Base-by-base conservation (phyloP, 1,284 basidiomycete genomes). In the Cryptococcus sp. region DNA sequence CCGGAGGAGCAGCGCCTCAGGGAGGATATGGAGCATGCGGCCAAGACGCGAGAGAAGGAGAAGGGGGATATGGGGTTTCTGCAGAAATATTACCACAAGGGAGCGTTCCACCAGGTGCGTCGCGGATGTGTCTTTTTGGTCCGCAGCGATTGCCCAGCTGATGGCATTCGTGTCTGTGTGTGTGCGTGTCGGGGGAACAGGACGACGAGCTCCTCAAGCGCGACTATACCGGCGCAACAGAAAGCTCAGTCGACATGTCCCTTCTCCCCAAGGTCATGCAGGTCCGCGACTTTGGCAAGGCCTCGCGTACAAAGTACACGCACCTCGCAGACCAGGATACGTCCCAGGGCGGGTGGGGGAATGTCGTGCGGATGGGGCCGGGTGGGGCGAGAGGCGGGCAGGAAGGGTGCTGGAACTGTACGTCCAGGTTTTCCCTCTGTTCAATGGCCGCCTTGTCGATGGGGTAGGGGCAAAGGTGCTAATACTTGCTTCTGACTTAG, bases 11-110 rank as follows among this genome's bases (percentile, higher is more conserved):
- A 95, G 71, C 81, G 96, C 23, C 70, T 97, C 69, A 86, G 84
- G 70, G 95, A 98, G 75, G 95, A 98, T 73, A 70, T 92, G 59
- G 93, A 89, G 73, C 84, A 82, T 46, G 94, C 93, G 2, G 82
- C 90, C 61, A 84, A 87, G 72, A 80, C 84, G 40, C 81, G 94
- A 52, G 87, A 88, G 52, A 69, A 62, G 53, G 75, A 77, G 47
- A 75, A 75, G 59, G 66, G 91, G 2, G 82, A 89, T 61, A 89
- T 93, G 74, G 89, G 86, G 67, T 98, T 98, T 79, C 77, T 98
- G 68, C 93, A 98, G 75, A 98, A 96, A 78, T 98, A 97, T 75
- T 98, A 93, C 85, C 96, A 98, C 81, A 98, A 97, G 79, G 96
- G 96, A 68, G 94, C 93, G 57, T 98, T 98, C 82, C 93, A 96